phyloP scores from a whole-genome alignment of 1,284 basidiomycete species.

The Rhizopogon parksii region DNA sequence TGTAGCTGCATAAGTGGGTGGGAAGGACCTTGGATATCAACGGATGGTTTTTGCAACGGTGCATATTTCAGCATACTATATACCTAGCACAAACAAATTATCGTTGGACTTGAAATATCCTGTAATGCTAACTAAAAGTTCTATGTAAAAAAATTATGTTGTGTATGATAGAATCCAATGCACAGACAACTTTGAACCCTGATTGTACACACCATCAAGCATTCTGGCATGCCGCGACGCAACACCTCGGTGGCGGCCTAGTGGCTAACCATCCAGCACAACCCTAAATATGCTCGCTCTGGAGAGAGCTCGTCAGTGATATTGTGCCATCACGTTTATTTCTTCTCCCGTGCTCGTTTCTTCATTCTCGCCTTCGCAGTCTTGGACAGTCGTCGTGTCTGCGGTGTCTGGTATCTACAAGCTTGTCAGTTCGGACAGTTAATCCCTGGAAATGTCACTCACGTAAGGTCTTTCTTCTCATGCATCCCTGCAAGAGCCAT shows the following conservation, averaged over 20 bases:
- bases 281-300: neutral
- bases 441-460: neutral
- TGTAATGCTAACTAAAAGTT: no score
- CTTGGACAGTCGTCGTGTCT: slow-evolving; percentile 35
- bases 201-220: neutral
- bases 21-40: no score
- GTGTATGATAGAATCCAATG: no score
- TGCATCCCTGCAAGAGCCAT: slow-evolving; percentile 38
- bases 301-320: neutral
- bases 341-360: slow-evolving; percentile 33
- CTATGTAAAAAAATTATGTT: no score
- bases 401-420: slow-evolving; percentile 51
- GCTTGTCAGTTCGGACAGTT: slow-evolving; percentile 9
- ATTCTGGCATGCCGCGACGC: neutral
- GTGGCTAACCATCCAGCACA: neutral
- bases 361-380: slow-evolving; percentile 36
- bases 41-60: no score
- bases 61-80: no score
- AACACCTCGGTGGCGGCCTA: neutral
- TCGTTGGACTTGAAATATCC: no score
- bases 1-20: slow-evolving; percentile 10
- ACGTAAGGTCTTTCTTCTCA: slow-evolving; percentile 45
- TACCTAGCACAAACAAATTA: no score
- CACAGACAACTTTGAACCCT: no score
- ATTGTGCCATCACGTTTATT: no score